phyloP scores from a whole-genome alignment of 306 rosid species.

The Rosa rugosa region DNA sequence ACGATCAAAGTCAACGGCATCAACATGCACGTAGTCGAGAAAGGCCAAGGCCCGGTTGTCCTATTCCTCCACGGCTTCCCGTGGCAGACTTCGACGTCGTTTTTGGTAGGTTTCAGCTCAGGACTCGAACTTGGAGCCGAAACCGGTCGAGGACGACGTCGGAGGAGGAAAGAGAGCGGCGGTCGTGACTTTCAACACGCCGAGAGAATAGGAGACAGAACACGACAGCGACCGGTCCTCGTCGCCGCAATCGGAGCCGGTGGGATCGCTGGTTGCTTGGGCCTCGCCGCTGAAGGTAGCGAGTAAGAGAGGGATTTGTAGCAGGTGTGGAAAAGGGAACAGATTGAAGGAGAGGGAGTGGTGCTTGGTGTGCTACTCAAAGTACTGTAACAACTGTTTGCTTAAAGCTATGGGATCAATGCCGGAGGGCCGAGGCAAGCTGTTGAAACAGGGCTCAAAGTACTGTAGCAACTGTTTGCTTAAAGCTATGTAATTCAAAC shows the following conservation, averaged over 20 bases:
- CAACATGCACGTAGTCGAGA: constrained; percentile 71
- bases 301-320: constrained; percentile 56
- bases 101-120: constrained; percentile 39
- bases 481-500: too few species aligned
- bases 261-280: constrained; percentile 40
- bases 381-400: constrained; percentile 71
- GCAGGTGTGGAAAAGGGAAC: constrained; percentile 67
- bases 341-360: constrained; percentile 77
- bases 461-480: too few species aligned
- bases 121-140: constrained; percentile 20
- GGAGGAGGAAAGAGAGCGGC: constrained; percentile 49
- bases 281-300: constrained; percentile 8
- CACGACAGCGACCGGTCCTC: constrained; percentile 40
- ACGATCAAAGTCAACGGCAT: constrained; percentile 62
- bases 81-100: constrained; percentile 42
- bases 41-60: constrained; percentile 62
- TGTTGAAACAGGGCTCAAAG: too few species aligned
- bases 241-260: constrained; percentile 59
- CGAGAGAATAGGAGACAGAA: constrained; percentile 58
- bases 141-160: background rate
- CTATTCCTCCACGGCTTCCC: constrained; percentile 80
- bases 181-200: constrained; percentile 58
- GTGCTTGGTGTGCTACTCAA: constrained; percentile 75
- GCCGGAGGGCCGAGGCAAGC: constrained; percentile 68
- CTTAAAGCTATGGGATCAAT: constrained; percentile 93